A percentile compares a stretch with the other conserved stretches of the same genome.
phyloP scores from a whole-genome alignment of 345 rosid genomes.

The Erodium maritimum region DNA sequence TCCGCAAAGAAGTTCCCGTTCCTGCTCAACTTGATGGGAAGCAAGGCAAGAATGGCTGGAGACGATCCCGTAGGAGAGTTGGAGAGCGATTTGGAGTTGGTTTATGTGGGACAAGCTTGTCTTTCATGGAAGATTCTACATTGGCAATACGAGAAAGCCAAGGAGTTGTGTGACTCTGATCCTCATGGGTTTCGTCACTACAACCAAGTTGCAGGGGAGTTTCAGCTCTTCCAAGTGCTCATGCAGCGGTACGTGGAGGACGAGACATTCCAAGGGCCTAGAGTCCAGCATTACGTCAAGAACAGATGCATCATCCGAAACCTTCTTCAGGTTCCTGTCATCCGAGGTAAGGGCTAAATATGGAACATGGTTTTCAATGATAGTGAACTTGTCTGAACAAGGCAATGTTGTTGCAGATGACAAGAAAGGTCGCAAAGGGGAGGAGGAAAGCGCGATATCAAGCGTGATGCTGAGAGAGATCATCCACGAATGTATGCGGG shows the following conservation, averaged over 20 bases:
- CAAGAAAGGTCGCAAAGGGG: constrained; percentile 29
- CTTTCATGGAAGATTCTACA: constrained; percentile 85
- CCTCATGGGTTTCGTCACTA: constrained; percentile 24
- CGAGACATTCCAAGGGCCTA: constrained; percentile 59
- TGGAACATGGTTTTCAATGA: background rate
- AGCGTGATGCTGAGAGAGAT: constrained; percentile 22
- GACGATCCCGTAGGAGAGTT: constrained; percentile 32
- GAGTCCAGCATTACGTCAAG: constrained; percentile 55
- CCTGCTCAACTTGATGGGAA: constrained; percentile 26
- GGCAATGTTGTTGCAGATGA: constrained; percentile 30
- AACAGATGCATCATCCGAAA: constrained; percentile 37
- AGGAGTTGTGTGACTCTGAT: constrained; percentile 34
- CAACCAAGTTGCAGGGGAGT: constrained; percentile 61
- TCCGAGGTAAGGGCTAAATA: constrained; percentile 36
- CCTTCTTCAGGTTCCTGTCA: constrained; percentile 64
- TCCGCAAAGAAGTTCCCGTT: constrained; percentile 16
- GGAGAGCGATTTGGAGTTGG: constrained; percentile 51
- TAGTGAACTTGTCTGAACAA: background rate
- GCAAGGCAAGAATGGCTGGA: constrained; percentile 20
- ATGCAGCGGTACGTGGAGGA: constrained; percentile 65
- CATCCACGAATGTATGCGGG: constrained; percentile 36
- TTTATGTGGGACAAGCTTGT: constrained; percentile 72
- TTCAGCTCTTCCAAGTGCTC: constrained; percentile 76
- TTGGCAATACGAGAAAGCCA: constrained; percentile 55
- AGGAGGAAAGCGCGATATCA: constrained; percentile 34